phyloP scores from a whole-genome alignment of 2,329 filamentous ascomycete genomes.

The Purpureocillium takamizusanense region DNA sequence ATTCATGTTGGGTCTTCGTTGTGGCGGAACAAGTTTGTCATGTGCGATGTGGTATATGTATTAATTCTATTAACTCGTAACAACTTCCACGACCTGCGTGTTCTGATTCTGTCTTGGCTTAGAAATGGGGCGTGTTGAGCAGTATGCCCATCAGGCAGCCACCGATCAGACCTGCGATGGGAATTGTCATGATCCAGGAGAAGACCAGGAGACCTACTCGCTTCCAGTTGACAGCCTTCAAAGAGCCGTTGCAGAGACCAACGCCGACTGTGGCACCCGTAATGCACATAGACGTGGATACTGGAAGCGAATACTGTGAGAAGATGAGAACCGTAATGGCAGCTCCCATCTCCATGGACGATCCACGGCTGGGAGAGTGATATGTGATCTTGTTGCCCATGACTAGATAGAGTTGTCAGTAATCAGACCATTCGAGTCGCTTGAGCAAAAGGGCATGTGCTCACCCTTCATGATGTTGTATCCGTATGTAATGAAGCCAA shows the following conservation, averaged over 20 bases:
- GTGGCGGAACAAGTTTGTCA: too few species aligned
- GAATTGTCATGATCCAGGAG: constrained; percentile 45
- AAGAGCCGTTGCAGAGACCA: constrained; percentile 63
- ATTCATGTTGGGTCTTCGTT: too few species aligned
- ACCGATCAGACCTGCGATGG: constrained; percentile 31
- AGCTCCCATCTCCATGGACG: constrained; percentile 72
- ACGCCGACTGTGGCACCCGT: constrained; percentile 72
- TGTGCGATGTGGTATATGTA: too few species aligned
- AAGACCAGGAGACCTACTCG: constrained; percentile 58
- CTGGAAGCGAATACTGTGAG: constrained; percentile 65
- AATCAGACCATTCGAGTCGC: neutral
- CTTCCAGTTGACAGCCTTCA: constrained; percentile 68
- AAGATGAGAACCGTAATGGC: constrained; percentile 69
- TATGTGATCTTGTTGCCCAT: constrained; percentile 78
- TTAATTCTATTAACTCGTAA: too few species aligned
- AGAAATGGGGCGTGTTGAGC: constrained; percentile 29
- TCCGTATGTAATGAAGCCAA: constrained; percentile 64
- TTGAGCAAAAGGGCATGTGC: constrained; percentile 10
- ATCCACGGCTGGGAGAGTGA: constrained; percentile 48
- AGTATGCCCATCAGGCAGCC: constrained; percentile 29
- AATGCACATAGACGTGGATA: constrained; percentile 72
- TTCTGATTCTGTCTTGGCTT: neutral
- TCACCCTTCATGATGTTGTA: constrained; percentile 78
- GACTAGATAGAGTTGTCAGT: constrained; percentile 33
- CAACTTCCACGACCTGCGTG: neutral